Evolutionary conservation across 306 rosid species (phyloP), one percentile per base, ranked within the genome.

Genomic region (Cyclanthera cordifolia): DNA sequence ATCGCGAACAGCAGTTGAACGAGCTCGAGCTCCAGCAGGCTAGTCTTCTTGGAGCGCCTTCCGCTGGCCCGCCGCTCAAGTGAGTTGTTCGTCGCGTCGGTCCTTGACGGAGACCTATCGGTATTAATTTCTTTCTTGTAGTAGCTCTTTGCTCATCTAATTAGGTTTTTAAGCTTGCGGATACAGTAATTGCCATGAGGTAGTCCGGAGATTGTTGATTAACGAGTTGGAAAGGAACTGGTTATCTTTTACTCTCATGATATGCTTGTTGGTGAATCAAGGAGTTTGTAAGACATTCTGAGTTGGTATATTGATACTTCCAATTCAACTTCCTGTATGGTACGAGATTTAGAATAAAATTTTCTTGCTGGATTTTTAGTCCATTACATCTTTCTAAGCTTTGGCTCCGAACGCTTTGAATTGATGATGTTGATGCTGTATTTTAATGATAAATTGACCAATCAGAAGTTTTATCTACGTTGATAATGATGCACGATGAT

Each of bases 11-110:
- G 85, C 97, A 89, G 84, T 43, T 87, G 76, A 92, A 68, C 74
- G 97, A 92, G 30, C 84, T 89, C 73, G 96, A 92, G 77, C 92
- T 89, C 69, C 96, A 92, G 76, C 95, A 89, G 79, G 95, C 92
- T 59, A 92, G 88, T 81, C 76, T 92, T 71, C 96, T 92, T 30
- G 97, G 97, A 14, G 70, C 91, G 14, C 76, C 90, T 0, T 52
- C 56, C 7, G 53, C 28, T 45, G 72, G 72, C 30, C 76, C 82
- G 14, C 52, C 79, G 10, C 83, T 32, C 43, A 84, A 88, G 75
- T 90, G 85, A 85, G 46, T 11, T 14, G 2, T 45, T 72, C 39
- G 19, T 54, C 59, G 53, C 64, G 56, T 60, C 72, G 52, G 66
- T 52, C 39, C 39, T 19, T 30, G 60, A 50, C 9, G 49, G 41